Evolutionary conservation across 2,329 filamentous ascomycete species (phyloP), one percentile per base, ranked within the genome.

Genomic region (Alternaria rosae): DNA sequence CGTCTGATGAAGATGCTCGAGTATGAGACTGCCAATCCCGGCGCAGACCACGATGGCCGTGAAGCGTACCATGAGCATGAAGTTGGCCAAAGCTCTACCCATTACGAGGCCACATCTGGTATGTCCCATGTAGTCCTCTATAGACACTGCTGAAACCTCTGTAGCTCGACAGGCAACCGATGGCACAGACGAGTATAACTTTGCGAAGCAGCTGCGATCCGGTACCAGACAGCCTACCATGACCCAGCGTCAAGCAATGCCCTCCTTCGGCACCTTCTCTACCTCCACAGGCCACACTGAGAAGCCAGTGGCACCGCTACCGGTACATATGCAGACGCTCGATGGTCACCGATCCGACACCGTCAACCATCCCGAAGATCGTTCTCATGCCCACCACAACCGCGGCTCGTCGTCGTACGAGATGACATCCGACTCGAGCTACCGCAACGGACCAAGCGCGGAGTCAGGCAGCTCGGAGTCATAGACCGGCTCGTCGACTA

Each of bases 1-100:
- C 79, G 80, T 28, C 71, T 85, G 61, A 78, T 85, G 73, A 85
- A 84, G 68, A 57, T 76, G 20, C 76, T 85, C 28, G 82, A 85
- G 68, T 85, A 84, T 67, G 82, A 85, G 71, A 84, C 82, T 13
- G 82, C 82, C 47, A 84, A 84, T 62, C 82, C 82, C 3, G 80
- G 79, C 43, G 80, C 81, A 57, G 83, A 85, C 63, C 79, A 80
- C 65, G 80, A 83, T 70, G 82, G 82, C 26, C 78, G 76, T 25
- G 79, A 81, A 20, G 65, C 68, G n/a, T 57, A 61, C 55, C 21
- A 77, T 77, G 54, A 42, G 73, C 21, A 32, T 9, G 35, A 20
- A n/a, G 6, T 17, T 23, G 59, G 52, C 5, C 53, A n/a, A 28
- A 53, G 25, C 15, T 20, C 50, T 12, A 32, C 17, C 3, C 47